Evolutionary conservation across 805 yeast species (phyloP).

Genomic region (Yamadazyma akitaensis): DNA sequence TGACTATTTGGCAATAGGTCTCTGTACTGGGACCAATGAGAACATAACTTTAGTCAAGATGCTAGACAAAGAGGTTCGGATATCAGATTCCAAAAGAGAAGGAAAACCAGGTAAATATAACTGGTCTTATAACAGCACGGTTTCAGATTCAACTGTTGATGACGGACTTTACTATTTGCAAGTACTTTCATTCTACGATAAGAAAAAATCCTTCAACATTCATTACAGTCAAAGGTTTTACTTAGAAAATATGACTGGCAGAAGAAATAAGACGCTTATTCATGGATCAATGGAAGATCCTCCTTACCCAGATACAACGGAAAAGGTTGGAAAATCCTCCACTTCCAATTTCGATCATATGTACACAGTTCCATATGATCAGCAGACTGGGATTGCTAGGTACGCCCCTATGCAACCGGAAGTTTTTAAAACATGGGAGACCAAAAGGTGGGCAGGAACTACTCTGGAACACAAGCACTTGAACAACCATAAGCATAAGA

Average conservation of each 20-base stretch:
- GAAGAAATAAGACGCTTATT: not conserved
- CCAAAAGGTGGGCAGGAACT: slow-evolving; percentile 4
- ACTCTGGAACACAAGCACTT: not conserved
- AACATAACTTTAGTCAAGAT: slow-evolving; percentile 5
- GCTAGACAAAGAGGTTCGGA: not conserved
- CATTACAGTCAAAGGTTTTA: slow-evolving; percentile 14
- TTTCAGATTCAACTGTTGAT: slow-evolving; percentile 1
- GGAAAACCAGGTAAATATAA: not conserved
- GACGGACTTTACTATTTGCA: slow-evolving; percentile 14
- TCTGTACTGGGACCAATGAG: slow-evolving; percentile 13
- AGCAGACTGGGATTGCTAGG: slow-evolving; percentile 12
- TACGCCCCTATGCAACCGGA: slow-evolving; percentile 16
- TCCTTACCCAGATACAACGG: slow-evolving; percentile 7
- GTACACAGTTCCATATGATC: slow-evolving; percentile 12
- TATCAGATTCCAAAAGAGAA: not conserved
- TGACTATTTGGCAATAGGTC: slow-evolving; percentile 3
- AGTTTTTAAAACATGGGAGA: slow-evolving; percentile 6
- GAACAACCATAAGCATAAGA: not conserved
- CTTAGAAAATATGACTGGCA: slow-evolving; percentile 6
- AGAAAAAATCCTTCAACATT: slow-evolving; percentile 1
- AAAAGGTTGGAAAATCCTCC: not conserved
- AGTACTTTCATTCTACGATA: slow-evolving; percentile 6
- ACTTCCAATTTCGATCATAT: slow-evolving; percentile 1
- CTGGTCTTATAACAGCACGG: slow-evolving; percentile 4
- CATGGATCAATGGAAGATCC: slow-evolving; percentile 11